A percentile compares a stretch with the other conserved stretches of the same genome.
phyloP scores from a whole-genome alignment of 1,284 basidiomycete species.

The Ustilago cynodontis region DNA sequence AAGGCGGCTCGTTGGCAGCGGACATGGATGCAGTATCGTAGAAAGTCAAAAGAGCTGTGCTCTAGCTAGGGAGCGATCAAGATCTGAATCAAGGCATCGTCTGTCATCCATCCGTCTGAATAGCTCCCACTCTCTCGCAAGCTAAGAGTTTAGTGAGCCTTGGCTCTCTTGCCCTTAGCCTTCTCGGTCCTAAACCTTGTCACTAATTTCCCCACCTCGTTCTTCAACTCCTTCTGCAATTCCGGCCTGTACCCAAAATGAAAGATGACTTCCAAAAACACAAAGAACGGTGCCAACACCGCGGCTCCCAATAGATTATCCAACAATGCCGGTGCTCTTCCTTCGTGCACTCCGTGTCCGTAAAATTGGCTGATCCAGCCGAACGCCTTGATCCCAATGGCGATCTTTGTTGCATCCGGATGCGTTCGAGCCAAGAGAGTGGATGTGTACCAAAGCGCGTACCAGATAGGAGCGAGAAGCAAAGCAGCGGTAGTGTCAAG shows the following conservation, averaged over 20 bases:
- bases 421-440: slow-evolving; percentile 30
- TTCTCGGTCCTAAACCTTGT: slow-evolving; percentile 47
- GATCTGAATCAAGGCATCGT: too few relatives aligned
- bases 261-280: slow-evolving; percentile 62
- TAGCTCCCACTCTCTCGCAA: too few relatives aligned
- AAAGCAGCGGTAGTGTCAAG: slow-evolving; percentile 53
- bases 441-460: slow-evolving; percentile 34
- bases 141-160: slow-evolving; percentile 17
- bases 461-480: slow-evolving; percentile 57
- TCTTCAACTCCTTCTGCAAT: slow-evolving; percentile 62
- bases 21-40: too few relatives aligned
- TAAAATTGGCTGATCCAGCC: slow-evolving; percentile 64
- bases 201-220: slow-evolving; percentile 53
- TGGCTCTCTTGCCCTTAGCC: slow-evolving; percentile 34
- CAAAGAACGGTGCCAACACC: slow-evolving; percentile 64
- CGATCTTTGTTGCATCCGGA: slow-evolving; percentile 41
- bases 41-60: too few relatives aligned
- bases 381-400: slow-evolving; percentile 35
- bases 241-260: slow-evolving; percentile 59
- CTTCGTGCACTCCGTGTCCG: slow-evolving; percentile 63
- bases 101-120: too few relatives aligned
- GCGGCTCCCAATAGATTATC: slow-evolving; percentile 62
- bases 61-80: too few relatives aligned
- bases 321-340: slow-evolving; percentile 59
- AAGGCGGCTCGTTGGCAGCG: too few relatives aligned